Conservation (phyloP, 2,329 filamentous ascomycete genomes). For the Trichoderma harzianum region DNA sequence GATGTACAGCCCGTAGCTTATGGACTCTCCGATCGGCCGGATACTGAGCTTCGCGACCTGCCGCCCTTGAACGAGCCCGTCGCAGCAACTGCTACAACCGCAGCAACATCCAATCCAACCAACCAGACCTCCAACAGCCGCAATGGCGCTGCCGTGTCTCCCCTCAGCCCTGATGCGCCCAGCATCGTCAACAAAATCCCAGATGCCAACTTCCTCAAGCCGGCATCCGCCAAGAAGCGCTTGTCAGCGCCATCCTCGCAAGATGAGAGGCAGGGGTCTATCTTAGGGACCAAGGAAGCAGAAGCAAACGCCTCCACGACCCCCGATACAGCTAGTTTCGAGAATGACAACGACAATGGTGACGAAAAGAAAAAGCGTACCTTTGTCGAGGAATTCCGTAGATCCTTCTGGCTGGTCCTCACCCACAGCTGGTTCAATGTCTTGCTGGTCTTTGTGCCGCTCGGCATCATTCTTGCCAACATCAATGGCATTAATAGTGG, state of each 20-base stretch:
- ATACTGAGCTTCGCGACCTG: slow-evolving; percentile 29
- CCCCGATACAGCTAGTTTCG: slow-evolving; percentile 29
- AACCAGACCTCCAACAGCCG: slow-evolving; percentile 27
- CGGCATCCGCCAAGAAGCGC: slow-evolving; percentile 5
- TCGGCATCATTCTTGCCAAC: slow-evolving; percentile 66
- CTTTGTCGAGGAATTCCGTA: slow-evolving; percentile 48
- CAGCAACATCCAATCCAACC: slow-evolving; percentile 21
- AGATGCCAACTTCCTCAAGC: slow-evolving; percentile 25
- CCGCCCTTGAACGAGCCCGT: slow-evolving; percentile 14
- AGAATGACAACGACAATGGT: slow-evolving; percentile 30
- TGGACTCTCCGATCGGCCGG: slow-evolving; percentile 43
- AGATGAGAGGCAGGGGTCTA: slow-evolving; percentile 54
- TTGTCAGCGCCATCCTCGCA: slow-evolving; percentile 46
- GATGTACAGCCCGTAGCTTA: slow-evolving; percentile 53
- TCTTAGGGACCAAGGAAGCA: slow-evolving; percentile 42
- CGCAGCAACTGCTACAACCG: neutral
- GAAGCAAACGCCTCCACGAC: slow-evolving; percentile 19
- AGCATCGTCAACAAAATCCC: slow-evolving; percentile 22
- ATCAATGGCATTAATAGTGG: slow-evolving; percentile 53
- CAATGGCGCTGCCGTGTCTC: slow-evolving; percentile 14
- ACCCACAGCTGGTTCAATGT: slow-evolving; percentile 76
- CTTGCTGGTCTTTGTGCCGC: slow-evolving; percentile 72
- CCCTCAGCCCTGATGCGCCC: slow-evolving; percentile 15
- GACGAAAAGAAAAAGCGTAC: slow-evolving; percentile 36
- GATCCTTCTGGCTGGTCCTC: slow-evolving; percentile 53